Conservation (phyloP, 2,329 filamentous ascomycete genomes). For the Cordyceps cateniannulata region DNA sequence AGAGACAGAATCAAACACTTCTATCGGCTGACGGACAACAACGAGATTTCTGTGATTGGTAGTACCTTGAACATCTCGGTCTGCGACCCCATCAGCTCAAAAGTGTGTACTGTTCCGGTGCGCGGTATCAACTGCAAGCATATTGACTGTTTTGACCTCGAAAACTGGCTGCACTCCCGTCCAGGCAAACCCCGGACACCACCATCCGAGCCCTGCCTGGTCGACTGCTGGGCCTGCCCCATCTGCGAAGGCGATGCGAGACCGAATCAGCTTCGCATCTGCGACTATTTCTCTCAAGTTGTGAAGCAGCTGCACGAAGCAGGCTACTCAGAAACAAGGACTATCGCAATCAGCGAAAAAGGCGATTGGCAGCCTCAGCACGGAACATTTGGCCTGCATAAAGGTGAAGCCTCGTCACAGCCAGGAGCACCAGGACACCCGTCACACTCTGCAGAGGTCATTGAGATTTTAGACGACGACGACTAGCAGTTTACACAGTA, state of each 20-base stretch:
- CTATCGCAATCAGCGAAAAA: conserved; percentile 23
- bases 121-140: conserved; percentile 9
- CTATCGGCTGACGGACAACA: neutral
- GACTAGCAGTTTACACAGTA: neutral
- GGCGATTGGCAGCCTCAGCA: conserved; percentile 28
- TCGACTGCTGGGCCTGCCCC: conserved; percentile 81
- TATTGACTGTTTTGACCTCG: conserved; percentile 30
- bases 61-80: conserved; percentile 4
- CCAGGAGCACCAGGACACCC: neutral
- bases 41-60: conserved; percentile 1
- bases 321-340: conserved; percentile 21
- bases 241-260: conserved; percentile 73
- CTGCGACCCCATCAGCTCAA: conserved; percentile 5
- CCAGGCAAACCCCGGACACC: neutral
- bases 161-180: conserved; percentile 27
- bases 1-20: neutral
- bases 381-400: neutral
- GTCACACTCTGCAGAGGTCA: neutral
- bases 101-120: neutral
- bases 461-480: conserved; percentile 15
- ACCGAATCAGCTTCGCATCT: conserved; percentile 62
- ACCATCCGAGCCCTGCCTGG: conserved; percentile 41
- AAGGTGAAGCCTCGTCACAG: neutral
- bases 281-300: conserved; percentile 66
- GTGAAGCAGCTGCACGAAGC: conserved; percentile 39